These are phyloP conservation scores for Aspergillus biplanus DNA, from an alignment of 495 filamentous ascomycete species.

Conservation along the genomic window DNA sequence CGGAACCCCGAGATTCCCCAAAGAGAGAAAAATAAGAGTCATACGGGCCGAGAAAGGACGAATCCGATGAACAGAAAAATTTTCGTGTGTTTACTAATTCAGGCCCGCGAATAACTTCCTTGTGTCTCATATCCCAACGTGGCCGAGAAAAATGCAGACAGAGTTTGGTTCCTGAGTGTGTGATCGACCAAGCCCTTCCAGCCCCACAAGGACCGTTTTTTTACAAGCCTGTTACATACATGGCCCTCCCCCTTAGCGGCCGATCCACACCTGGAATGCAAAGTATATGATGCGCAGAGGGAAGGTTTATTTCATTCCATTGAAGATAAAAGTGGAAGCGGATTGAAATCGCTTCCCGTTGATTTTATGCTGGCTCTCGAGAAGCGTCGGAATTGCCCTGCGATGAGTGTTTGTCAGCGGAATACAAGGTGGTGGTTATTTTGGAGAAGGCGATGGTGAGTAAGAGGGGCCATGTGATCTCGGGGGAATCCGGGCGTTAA, in stretches of 20 bases:
- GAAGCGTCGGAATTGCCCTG: neutral
- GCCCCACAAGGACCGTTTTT: too few species aligned
- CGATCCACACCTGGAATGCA: neutral
- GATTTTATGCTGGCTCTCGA: neutral
- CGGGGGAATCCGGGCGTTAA: slow-evolving; percentile 21
- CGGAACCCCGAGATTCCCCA: slow-evolving; percentile 13
- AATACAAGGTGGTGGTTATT: slow-evolving; percentile 16
- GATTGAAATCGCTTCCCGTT: slow-evolving; percentile 23
- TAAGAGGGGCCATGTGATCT: slow-evolving; percentile 7
- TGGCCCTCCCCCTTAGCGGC: neutral
- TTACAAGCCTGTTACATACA: too few species aligned
- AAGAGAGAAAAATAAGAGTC: slow-evolving; percentile 11
- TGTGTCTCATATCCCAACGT: slow-evolving; percentile 4
- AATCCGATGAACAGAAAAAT: neutral
- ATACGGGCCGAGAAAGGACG: slow-evolving; percentile 13
- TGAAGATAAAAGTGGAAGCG: slow-evolving; percentile 19
- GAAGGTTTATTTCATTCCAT: neutral
- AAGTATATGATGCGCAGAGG: neutral
- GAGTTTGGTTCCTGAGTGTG: neutral
- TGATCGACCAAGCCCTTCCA: too few species aligned
- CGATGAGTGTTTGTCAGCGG: neutral
- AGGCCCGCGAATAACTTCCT: neutral
- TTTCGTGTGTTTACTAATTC: neutral
- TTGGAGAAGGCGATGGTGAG: neutral
- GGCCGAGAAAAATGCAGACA: neutral